Evolutionary conservation across 306 rosid genomes (phyloP), one percentile per base, ranked within the genome.

Genomic region (Trifolium pratense): DNA sequence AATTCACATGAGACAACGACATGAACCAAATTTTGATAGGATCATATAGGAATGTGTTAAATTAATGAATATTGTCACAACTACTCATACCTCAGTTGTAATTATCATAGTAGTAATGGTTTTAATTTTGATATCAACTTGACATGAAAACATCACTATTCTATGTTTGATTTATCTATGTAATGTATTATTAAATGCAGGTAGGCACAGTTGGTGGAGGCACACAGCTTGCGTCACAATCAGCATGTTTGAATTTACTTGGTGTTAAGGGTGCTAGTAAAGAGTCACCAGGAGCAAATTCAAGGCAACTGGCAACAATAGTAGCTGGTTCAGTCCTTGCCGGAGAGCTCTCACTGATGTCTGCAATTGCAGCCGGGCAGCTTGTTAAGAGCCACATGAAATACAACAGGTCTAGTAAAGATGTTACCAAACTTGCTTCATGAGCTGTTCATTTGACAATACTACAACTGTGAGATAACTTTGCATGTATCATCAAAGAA

Each of bases 151-250:
- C 1, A 49, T 13, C 23, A 79, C 25, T 53, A 37, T 62, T 5
- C 2, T 29, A 14, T 31, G 55, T 57, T 18, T 79, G 71, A 31
- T 17, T 8, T 57, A 16, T 15, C 40, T 1, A 75, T 72, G 53
- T 10, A 43, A 20, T 14, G 37, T 65, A 11, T 23, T 16, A 39
- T 17, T 29, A 43, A 43, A 12, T 66, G 59, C 82, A 90, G 97
- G 98, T 94, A 32, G 98, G 98, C 3, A 94, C 98, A 0, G 95
- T 94, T 17, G 98, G 98, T 72, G 98, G 98, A 40, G 98, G 98
- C 5, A 94, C 98, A n/a, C 96, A 94, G 43, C 89, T 94, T 0
- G 94, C 97, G 11, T 91, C 98, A 3, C 98, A 94, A 36, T 85
- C 98, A 6, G 98, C 98, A 0, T 94, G 98, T 76, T 82, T 94